Conservation (phyloP, 371 early-diverging fungal species). For the Apophysomyces trapeziformis region DNA sequence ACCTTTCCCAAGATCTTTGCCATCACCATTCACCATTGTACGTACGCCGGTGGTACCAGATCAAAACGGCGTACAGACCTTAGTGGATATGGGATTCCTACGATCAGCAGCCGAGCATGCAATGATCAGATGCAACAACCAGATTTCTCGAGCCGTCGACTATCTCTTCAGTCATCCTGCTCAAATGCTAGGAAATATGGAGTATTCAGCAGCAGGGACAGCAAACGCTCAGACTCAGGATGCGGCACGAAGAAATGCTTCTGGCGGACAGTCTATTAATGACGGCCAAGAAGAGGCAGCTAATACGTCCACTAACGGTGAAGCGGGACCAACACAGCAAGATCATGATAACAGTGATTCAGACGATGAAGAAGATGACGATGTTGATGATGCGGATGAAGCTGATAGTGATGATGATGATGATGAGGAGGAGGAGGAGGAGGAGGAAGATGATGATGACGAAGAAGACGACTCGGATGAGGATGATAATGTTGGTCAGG, state of each 20-base stretch:
- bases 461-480: constrained; percentile 11
- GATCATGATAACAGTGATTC: constrained; percentile 13
- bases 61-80: constrained; percentile 67
- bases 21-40: constrained; percentile 42
- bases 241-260: constrained; percentile 1
- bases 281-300: neutral
- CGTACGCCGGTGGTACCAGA: constrained; percentile 55
- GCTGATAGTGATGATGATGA: constrained; percentile 31
- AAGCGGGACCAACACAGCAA: constrained; percentile 6
- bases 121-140: constrained; percentile 77
- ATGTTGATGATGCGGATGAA: constrained; percentile 29
- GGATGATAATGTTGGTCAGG: constrained; percentile 6
- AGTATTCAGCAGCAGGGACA: neutral
- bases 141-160: constrained; percentile 87
- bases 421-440: constrained; percentile 21
- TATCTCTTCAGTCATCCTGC: constrained; percentile 86
- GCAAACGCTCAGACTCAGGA: neutral
- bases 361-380: constrained; percentile 27
- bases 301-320: constrained; percentile 11
- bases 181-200: constrained; percentile 25
- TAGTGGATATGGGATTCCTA: constrained; percentile 92
- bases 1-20: constrained; percentile 1
- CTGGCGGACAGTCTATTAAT: constrained; percentile 5
- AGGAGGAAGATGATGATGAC: constrained; percentile 16
- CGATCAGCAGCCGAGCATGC: constrained; percentile 84